Percentiles rank a stretch among this genome's conserved stretches.
Conservation (phyloP, 2,329 filamentous ascomycete species). For the Curvularia eragrostidis region DNA sequence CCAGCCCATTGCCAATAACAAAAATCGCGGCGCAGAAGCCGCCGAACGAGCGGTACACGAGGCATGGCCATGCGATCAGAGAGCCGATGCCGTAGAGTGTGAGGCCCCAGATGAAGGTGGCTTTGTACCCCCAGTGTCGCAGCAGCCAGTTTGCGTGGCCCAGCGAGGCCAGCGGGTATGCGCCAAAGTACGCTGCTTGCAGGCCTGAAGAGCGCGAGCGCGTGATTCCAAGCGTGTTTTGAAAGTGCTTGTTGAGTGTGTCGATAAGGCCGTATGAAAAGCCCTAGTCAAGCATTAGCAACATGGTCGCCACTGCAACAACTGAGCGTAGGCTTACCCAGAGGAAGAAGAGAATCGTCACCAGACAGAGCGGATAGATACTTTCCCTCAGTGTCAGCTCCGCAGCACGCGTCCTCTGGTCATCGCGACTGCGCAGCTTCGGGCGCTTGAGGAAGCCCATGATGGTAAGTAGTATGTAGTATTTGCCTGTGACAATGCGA, state of each 20-base stretch:
- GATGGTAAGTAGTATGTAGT: conserved; percentile 2
- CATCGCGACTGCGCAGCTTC: conserved; percentile 42
- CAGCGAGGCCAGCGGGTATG: conserved; percentile 58
- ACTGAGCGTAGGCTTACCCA: conserved; percentile 53
- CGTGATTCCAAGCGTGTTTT: conserved; percentile 53
- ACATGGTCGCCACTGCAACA: no score
- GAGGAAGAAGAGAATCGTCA: conserved; percentile 70
- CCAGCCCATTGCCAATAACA: conserved; percentile 60
- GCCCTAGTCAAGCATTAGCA: conserved; percentile 41
- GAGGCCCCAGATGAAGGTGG: conserved; percentile 60
- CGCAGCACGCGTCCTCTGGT: conserved; percentile 61
- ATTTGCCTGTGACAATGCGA: not conserved
- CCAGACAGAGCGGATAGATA: conserved; percentile 69
- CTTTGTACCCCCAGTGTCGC: conserved; percentile 58
- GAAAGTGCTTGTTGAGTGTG: conserved; percentile 60
- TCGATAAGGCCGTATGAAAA: conserved; percentile 65
- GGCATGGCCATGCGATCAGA: conserved; percentile 65
- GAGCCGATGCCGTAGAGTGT: conserved; percentile 63
- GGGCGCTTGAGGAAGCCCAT: conserved; percentile 45
- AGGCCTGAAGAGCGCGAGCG: conserved; percentile 54
- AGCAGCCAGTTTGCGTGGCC: conserved; percentile 58
- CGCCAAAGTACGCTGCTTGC: conserved; percentile 59
- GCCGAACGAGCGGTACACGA: conserved; percentile 62
- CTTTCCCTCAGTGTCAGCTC: conserved; percentile 72
- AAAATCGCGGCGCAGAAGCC: conserved; percentile 68